Evolutionary conservation across 23 red algal species (phyloP).

Genomic region (Gracilariopsis chorda): DNA sequence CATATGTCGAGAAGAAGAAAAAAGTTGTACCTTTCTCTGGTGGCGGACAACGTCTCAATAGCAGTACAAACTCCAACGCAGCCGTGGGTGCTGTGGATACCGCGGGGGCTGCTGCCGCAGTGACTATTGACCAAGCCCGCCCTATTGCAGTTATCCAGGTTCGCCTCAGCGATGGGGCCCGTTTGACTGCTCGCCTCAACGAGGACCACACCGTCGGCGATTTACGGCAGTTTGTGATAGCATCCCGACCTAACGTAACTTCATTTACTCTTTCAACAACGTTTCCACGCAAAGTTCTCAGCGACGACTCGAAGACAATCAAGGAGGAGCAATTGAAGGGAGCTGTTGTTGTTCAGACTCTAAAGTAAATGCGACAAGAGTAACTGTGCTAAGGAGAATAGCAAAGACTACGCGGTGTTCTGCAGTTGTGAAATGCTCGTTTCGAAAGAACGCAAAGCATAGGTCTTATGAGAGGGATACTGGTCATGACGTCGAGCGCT

Average conservation of each 20-base stretch:
- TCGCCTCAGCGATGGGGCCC: constrained; percentile 88
- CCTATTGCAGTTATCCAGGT: constrained; percentile 83
- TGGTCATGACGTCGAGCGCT: no score
- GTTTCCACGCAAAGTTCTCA: constrained; percentile 78
- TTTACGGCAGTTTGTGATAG: constrained; percentile 62
- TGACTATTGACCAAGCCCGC: constrained; percentile 52
- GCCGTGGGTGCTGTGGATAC: background rate
- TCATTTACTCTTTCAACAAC: constrained; percentile 75
- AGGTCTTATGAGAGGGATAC: no score
- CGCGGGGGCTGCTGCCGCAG: background rate
- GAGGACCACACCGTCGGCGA: constrained; percentile 79
- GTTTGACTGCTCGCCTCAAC: constrained; percentile 79
- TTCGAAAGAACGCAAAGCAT: no score
- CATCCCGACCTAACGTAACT: constrained; percentile 15
- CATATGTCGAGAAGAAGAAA: constrained; percentile 73
- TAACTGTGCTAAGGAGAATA: no score
- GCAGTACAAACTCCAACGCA: background rate
- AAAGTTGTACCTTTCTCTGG: constrained; percentile 80
- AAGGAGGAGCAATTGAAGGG: constrained; percentile 85
- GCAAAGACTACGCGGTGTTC: no score
- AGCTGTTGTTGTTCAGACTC: constrained; percentile 89
- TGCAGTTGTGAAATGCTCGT: no score
- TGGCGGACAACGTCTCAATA: constrained; percentile 73
- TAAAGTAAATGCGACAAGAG: background rate
- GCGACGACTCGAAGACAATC: constrained; percentile 71